Conservation (phyloP, 495 filamentous ascomycete genomes). For the Parathielavia appendiculata region DNA sequence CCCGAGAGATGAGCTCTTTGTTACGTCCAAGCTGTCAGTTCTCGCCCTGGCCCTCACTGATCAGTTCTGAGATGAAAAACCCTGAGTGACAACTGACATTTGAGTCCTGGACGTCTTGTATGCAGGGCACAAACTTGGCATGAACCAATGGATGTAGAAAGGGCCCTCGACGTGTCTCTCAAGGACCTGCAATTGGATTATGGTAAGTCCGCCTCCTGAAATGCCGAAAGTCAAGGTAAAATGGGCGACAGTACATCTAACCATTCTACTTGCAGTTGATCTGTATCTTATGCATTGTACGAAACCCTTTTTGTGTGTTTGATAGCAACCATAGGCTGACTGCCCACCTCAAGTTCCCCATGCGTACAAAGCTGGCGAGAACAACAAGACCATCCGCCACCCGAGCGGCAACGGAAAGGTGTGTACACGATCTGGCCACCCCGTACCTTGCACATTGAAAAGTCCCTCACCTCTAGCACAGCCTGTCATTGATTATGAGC, state of each 20-base stretch:
- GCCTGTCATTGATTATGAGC: constrained; percentile 31
- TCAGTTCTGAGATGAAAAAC: not conserved
- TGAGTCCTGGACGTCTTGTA: no score
- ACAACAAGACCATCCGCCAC: constrained; percentile 30
- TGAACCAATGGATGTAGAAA: constrained; percentile 29
- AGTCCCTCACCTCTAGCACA: not conserved
- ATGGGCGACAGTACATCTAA: not conserved
- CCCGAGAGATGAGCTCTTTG: constrained; percentile 34
- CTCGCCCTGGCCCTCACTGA: not conserved
- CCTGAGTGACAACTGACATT: not conserved
- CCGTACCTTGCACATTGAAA: not conserved
- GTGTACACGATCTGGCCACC: not conserved
- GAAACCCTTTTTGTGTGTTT: not conserved
- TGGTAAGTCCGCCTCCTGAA: constrained; percentile 9
- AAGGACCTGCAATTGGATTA: constrained; percentile 29
- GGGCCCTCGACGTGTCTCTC: constrained; percentile 25
- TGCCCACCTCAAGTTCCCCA: constrained; percentile 31
- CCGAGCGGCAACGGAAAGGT: constrained; percentile 36
- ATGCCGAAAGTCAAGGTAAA: not conserved
- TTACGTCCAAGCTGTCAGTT: constrained; percentile 36
- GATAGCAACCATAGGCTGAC: not conserved
- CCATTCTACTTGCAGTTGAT: constrained; percentile 24
- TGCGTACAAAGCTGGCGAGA: constrained; percentile 31
- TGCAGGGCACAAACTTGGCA: constrained; percentile 32
- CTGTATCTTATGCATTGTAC: constrained; percentile 36